Base-by-base conservation (phyloP, 257 asterid genomes). In the Plantago major region DNA sequence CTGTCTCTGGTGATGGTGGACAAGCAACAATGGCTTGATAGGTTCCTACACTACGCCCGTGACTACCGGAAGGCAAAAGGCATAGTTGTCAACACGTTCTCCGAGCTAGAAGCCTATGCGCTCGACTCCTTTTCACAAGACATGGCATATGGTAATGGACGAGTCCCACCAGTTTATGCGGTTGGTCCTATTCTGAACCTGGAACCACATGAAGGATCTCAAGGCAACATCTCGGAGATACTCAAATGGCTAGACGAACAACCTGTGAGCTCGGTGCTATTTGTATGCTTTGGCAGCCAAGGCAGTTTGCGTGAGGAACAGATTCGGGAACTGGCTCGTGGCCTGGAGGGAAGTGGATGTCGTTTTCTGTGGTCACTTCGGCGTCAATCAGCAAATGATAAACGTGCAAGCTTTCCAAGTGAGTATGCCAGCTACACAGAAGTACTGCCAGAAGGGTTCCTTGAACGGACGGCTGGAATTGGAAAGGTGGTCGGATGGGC, bases 401-500 rank as follows among this genome's bases (percentile, higher is more conserved):
- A 79, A 42, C 40, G 33, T 0, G 75, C 67, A 10, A 52, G 58
- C 3, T 75, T 83, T 60, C 86, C 95, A 0, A 76, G 70, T 5
- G 95, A 81, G 11, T 82, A 76, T 38, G 16, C 44, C 18, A 53
- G 64, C 52, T 56, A 63, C 19, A n/a, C 11, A 0, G 76, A 62
- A 33, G 84, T 78, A 11, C 55, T 84, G 51, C 82, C 94, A 1
- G 76, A 67, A 17, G 88, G 86, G 2, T 82, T 85, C 54, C 74
- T 82, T 17, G 76, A 60, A 0, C 68, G 90, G 57, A 82, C 81
- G 0, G 37, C 55, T 2, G 53, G 37, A 1, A 46, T 18, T 9
- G 90, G 95, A 17, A 83, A 54, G 58, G 80, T 85, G 0, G 77
- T 71, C 6, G 95, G 95, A 10, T 86, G 95, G 89, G 71, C 62